Percentiles rank a stretch among this genome's conserved stretches.
Evolutionary conservation across 768 basidiomycete species (phyloP).

Genomic region (Hypholoma sublateritium): DNA sequence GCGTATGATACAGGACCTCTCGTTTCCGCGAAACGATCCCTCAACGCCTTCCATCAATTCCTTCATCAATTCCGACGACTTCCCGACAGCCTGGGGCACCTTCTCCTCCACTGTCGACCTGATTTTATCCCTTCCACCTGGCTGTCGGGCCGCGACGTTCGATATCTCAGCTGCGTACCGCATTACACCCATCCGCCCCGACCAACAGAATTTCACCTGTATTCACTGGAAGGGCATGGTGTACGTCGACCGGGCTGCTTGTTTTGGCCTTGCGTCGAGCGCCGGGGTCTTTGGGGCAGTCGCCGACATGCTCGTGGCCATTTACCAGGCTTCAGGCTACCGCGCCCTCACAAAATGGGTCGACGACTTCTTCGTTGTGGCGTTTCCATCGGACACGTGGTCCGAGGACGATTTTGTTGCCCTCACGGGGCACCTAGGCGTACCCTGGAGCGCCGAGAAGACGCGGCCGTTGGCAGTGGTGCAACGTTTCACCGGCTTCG

Average conservation of each 20-base stretch:
- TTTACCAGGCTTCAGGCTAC: conserved; percentile 18
- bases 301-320: conserved; percentile 28
- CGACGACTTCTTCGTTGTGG: conserved; percentile 28
- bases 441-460: conserved; percentile 18
- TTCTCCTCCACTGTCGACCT: conserved; percentile 25
- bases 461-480: not conserved
- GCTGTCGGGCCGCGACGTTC: conserved; percentile 34
- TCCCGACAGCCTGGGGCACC: conserved; percentile 37
- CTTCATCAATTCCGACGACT: conserved; percentile 28
- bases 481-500: conserved; percentile 14
- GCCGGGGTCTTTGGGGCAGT: conserved; percentile 30
- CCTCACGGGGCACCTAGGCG: conserved; percentile 5
- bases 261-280: conserved; percentile 28
- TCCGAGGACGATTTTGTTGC: conserved; percentile 19
- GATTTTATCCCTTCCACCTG: conserved; percentile 29
- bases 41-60: conserved; percentile 27
- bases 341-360: conserved; percentile 19
- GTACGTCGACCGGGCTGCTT: conserved; percentile 30
- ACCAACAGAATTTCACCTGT: conserved; percentile 30
- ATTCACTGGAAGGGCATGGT: conserved; percentile 32
- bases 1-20: conserved; percentile 29
- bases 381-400: not conserved
- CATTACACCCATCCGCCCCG: conserved; percentile 31
- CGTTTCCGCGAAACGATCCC: conserved; percentile 25
- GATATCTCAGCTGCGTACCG: conserved; percentile 40